Evolutionary conservation across 1,284 basidiomycete genomes (phyloP), one percentile per base, ranked within the genome.

Genomic region (Entoloma clypeatum): DNA sequence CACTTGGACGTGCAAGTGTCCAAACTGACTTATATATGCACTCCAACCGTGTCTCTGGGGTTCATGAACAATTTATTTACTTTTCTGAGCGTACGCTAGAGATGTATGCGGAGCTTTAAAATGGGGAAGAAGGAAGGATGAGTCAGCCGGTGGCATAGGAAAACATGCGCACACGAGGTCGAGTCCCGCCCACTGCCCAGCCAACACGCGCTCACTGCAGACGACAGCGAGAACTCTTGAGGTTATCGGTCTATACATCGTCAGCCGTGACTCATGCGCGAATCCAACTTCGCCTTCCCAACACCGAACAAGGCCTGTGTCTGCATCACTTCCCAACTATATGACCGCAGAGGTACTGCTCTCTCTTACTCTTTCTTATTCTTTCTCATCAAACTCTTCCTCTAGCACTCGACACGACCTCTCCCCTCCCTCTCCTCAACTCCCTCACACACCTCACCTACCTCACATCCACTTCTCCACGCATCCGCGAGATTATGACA

Each of bases 401-500:
- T 43, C 8, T 63, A 97, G 95, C 95, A 7, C 81, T 99, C 59
- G 96, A 99, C 71, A 89, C 92, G 40, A 86, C 86, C 47, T 84
- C 92, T 2, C 79, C 92, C 3, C 72, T 99, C 35, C 93, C 95
- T 11, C 74, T 99, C 37, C 88, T 97, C 73, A 98, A 97, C 71
- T 97, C 94, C 33, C 84, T 99, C 44, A 94, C 92, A 37, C 92
- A 98, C 67, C 85, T 99, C 44, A 91, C 91, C 37, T 96, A 97
- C 67, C 86, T 99, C 53, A 97, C 95, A 5, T 94, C 93, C 2
- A 98, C 95, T 5, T 97, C 93, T 0, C 94, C 95, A 3, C 82
- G 94, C 47, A 98, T 99, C 67, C 84, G 95, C 38, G 96, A 99
- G 67, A 97, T 97, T 59, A 88, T 99, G 74, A 95, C 93, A 30